Conservation (phyloP, 768 basidiomycete genomes). For the Rhodocollybia butyracea region DNA sequence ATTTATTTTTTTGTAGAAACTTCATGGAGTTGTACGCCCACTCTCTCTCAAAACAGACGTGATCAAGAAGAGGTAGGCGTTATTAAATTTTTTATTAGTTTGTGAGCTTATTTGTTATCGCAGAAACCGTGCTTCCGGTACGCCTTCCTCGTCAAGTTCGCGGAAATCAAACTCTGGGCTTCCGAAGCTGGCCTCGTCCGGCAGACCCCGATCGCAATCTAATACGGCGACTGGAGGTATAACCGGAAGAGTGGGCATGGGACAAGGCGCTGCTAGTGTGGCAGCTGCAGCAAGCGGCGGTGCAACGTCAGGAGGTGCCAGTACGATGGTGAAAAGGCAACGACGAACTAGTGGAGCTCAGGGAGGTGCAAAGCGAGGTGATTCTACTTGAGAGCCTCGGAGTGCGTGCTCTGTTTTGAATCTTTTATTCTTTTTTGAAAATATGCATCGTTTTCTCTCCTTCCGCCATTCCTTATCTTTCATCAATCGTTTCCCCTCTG, state of each 20-base stretch:
- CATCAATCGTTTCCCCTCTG: slow-evolving; percentile 5
- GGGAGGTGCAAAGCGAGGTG: slow-evolving; percentile 26
- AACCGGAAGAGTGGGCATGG: slow-evolving; percentile 15
- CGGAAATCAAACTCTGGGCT: slow-evolving; percentile 59
- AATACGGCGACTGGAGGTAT: slow-evolving; percentile 41
- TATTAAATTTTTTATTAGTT: background rate
- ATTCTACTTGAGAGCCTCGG: slow-evolving; percentile 3
- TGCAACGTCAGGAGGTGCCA: slow-evolving; percentile 26
- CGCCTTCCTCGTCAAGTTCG: slow-evolving; percentile 59
- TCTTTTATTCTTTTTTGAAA: slow-evolving; percentile 3
- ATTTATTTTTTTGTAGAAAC: slow-evolving; percentile 58
- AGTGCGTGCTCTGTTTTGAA: slow-evolving; percentile 3
- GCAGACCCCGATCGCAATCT: slow-evolving; percentile 72
- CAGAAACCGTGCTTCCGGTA: slow-evolving; percentile 81
- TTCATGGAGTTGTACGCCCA: slow-evolving; percentile 93
- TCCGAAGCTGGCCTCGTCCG: slow-evolving; percentile 75
- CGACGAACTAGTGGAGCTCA: slow-evolving; percentile 61
- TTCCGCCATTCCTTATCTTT: slow-evolving; percentile 7
- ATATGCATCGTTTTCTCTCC: slow-evolving; percentile 12
- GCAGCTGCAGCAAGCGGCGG: slow-evolving; percentile 27
- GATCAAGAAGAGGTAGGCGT: slow-evolving; percentile 86
- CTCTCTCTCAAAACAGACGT: slow-evolving; percentile 95
- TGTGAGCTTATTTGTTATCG: background rate
- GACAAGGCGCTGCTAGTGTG: slow-evolving; percentile 19
- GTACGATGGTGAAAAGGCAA: slow-evolving; percentile 70